Percentiles rank a stretch among this genome's conserved stretches.
Conservation (phyloP, 2,329 filamentous ascomycete genomes). For the Leptographium radiaticola region DNA sequence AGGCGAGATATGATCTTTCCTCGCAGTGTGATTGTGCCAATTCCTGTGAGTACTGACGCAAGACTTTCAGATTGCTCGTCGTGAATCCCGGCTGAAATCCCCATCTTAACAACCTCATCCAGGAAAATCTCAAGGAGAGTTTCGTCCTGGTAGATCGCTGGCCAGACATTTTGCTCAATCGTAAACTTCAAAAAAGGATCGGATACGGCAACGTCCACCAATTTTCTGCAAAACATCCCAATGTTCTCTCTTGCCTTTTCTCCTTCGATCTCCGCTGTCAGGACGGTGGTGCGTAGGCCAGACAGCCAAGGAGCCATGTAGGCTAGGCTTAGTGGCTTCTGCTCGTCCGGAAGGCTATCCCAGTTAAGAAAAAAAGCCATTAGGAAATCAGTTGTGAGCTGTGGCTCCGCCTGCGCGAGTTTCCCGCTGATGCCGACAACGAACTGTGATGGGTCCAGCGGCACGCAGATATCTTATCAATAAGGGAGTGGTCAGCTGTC, state of each 20-base stretch:
- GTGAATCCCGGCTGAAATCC: slow-evolving; percentile 41
- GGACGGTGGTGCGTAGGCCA: slow-evolving; percentile 44
- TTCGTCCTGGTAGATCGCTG: slow-evolving; percentile 50
- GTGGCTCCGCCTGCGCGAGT: slow-evolving; percentile 49
- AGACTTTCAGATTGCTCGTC: slow-evolving; percentile 47
- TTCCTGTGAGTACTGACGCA: slow-evolving; percentile 47
- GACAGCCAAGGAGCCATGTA: slow-evolving; percentile 61
- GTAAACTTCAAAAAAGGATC: slow-evolving; percentile 46
- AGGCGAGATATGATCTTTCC: slow-evolving; percentile 53
- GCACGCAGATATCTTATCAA: slow-evolving; percentile 44
- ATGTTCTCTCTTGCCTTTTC: slow-evolving; percentile 56
- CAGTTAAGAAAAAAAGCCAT: slow-evolving; percentile 64
- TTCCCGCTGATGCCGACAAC: slow-evolving; percentile 53
- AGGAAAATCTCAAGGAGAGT: slow-evolving; percentile 52
- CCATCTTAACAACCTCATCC: slow-evolving; percentile 53
- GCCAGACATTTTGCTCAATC: slow-evolving; percentile 55
- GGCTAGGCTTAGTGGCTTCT: slow-evolving; percentile 51
- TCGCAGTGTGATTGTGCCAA: slow-evolving; percentile 51
- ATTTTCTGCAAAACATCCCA: slow-evolving; percentile 47
- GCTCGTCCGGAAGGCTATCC: slow-evolving; percentile 55
- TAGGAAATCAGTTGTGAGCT: slow-evolving; percentile 54
- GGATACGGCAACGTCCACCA: slow-evolving; percentile 51
- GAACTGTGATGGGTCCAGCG: slow-evolving; percentile 48
- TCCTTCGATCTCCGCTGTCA: slow-evolving; percentile 46
- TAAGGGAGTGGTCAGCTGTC: slow-evolving; percentile 3